phyloP scores from a whole-genome alignment of 257 asterid species.

The Paraleonurus japonicus region DNA sequence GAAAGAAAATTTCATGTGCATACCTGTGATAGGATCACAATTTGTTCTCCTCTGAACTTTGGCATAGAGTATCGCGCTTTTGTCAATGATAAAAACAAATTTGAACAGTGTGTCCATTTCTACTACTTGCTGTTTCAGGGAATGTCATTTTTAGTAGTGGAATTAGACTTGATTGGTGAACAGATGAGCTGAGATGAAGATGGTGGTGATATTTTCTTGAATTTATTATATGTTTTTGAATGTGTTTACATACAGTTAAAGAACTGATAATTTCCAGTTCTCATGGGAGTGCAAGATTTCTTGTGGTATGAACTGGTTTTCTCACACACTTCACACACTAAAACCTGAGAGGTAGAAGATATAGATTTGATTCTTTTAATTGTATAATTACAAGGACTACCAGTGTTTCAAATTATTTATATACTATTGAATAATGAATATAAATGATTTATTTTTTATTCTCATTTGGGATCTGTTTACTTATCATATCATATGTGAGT shows the following conservation, averaged over 20 bases:
- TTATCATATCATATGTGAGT: neutral
- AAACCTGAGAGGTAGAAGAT: slow-evolving; percentile 25
- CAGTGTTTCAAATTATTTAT: slow-evolving; percentile 25
- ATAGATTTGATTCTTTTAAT: slow-evolving; percentile 48
- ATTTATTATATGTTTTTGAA: slow-evolving; percentile 25
- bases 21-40: slow-evolving; percentile 92
- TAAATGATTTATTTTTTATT: slow-evolving; percentile 3
- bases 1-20: slow-evolving; percentile 14
- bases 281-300: slow-evolving; percentile 20
- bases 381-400: slow-evolving; percentile 36
- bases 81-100: slow-evolving; percentile 68
- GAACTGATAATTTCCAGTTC: slow-evolving; percentile 25
- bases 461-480: neutral
- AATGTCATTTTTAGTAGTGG: slow-evolving; percentile 69
- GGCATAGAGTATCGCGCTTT: slow-evolving; percentile 90
- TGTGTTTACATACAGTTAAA: slow-evolving; percentile 30
- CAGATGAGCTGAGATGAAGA: slow-evolving; percentile 56
- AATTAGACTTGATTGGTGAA: slow-evolving; percentile 89
- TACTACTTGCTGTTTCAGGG: slow-evolving; percentile 91
- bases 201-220: slow-evolving; percentile 14
- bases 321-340: slow-evolving; percentile 7
- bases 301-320: slow-evolving; percentile 31
- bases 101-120: too few species aligned
- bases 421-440: slow-evolving; percentile 31
- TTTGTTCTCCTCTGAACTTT: slow-evolving; percentile 80